phyloP scores from a whole-genome alignment of 257 asterid species.

The Schizonepeta tenuifolia region DNA sequence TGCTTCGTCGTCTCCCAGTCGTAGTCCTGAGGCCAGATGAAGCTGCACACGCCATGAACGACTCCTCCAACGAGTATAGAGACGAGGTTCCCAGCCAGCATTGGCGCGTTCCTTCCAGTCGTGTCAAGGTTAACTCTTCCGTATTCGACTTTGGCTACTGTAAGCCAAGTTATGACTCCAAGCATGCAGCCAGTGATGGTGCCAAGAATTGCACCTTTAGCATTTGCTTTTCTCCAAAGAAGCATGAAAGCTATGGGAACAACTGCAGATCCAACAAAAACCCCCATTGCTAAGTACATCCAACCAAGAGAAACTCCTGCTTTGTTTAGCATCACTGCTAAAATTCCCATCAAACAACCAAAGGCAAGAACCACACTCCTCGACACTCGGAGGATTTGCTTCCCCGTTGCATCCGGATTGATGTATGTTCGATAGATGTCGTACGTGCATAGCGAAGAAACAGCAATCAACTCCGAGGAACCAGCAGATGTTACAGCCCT shows the following conservation, averaged over 20 bases:
- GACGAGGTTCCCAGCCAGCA: conserved; percentile 90
- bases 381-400: conserved; percentile 71
- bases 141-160: conserved; percentile 70
- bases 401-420: conserved; percentile 83
- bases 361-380: conserved; percentile 63
- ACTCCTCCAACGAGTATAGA: conserved; percentile 82
- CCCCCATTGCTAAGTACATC: conserved; percentile 96
- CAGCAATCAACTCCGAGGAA: conserved; percentile 89
- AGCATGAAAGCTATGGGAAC: conserved; percentile 93
- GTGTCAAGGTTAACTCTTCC: conserved; percentile 87
- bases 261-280: conserved; percentile 88
- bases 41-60: conserved; percentile 73
- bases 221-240: conserved; percentile 82
- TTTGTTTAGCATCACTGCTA: conserved; percentile 81
- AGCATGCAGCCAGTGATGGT: conserved; percentile 67
- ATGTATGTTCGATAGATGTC: conserved; percentile 88
- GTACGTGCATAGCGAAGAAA: conserved; percentile 85
- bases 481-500: conserved; percentile 99
- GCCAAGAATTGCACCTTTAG: conserved; percentile 79
- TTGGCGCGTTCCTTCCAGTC: conserved; percentile 88
- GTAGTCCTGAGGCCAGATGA: conserved; percentile 73
- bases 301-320: conserved; percentile 91
- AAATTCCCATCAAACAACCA: conserved; percentile 85
- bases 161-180: conserved; percentile 83
- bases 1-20: conserved; percentile 84